These are phyloP conservation scores for Lyophyllum semitale DNA, from an alignment of 768 basidiomycete species.

Conservation along the genomic window DNA sequence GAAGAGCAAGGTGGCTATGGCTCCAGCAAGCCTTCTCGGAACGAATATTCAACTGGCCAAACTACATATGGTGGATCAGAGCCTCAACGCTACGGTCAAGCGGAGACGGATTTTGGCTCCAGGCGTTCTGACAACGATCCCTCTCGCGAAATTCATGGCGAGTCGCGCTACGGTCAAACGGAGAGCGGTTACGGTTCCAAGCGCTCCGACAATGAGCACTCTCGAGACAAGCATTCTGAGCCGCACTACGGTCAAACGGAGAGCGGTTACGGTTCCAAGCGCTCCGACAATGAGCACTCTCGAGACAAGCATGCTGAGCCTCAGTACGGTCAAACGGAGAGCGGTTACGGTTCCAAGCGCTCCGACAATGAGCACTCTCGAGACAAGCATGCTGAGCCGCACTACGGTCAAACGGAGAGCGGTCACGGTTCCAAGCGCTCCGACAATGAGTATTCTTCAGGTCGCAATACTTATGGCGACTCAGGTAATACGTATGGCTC, in stretches of 20 bases:
- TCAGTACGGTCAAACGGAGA: background rate
- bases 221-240: background rate
- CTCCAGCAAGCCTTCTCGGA: background rate
- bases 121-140: constrained; percentile 11
- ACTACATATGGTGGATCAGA: constrained; percentile 2
- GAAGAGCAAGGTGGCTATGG: constrained; percentile 5
- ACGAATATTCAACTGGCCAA: constrained; percentile 3
- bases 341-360: constrained; percentile 6
- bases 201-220: constrained; percentile 11
- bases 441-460: constrained; percentile 10
- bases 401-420: constrained; percentile 1
- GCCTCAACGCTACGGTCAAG: constrained; percentile 1
- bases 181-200: constrained; percentile 5
- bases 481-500: constrained; percentile 3
- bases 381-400: background rate
- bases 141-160: background rate
- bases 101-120: constrained; percentile 2
- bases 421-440: constrained; percentile 8
- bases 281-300: constrained; percentile 10
- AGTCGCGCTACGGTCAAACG: background rate
- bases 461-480: background rate
- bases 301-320: background rate
- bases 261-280: constrained; percentile 5
- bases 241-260: background rate
- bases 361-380: constrained; percentile 10